These are phyloP conservation scores for Coffea humblotiana DNA, from an alignment of 305 asterid genomes.

Conservation along the genomic window DNA sequence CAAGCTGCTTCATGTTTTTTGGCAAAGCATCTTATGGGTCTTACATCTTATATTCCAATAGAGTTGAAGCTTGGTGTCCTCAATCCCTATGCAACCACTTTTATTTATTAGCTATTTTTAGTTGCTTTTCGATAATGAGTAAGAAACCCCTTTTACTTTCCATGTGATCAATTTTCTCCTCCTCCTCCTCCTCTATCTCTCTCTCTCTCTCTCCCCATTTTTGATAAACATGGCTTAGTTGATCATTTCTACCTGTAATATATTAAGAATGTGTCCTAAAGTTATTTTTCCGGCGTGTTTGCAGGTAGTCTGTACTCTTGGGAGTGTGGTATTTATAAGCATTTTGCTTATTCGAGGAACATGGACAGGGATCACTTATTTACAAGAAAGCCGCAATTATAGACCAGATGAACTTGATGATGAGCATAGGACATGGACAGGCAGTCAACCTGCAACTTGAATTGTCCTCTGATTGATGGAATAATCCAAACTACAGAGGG, in stretches of 20 bases:
- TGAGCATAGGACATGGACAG: conserved; percentile 58
- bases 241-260: not conserved
- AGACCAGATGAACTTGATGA: conserved; percentile 62
- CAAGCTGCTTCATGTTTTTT: not conserved
- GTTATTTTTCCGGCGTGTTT: not conserved
- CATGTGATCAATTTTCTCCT: too few species aligned
- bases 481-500: not conserved
- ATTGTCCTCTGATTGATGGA: not conserved
- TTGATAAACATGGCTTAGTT: too few species aligned
- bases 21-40: not conserved
- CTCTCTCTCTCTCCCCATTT: too few species aligned
- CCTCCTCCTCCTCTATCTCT: too few species aligned
- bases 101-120: not conserved
- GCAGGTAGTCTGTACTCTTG: conserved; percentile 92
- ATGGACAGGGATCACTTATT: conserved; percentile 77
- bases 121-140: not conserved
- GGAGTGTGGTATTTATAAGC: conserved; percentile 71
- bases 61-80: not conserved
- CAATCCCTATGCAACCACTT: not conserved
- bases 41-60: not conserved
- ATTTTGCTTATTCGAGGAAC: conserved; percentile 73
- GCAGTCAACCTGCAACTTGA: conserved; percentile 56
- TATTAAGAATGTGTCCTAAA: not conserved
- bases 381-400: conserved; percentile 56
- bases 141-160: too few species aligned